These are phyloP conservation scores for Yarrowia sp. DNA, from an alignment of 805 yeast species.

Conservation along the genomic window DNA sequence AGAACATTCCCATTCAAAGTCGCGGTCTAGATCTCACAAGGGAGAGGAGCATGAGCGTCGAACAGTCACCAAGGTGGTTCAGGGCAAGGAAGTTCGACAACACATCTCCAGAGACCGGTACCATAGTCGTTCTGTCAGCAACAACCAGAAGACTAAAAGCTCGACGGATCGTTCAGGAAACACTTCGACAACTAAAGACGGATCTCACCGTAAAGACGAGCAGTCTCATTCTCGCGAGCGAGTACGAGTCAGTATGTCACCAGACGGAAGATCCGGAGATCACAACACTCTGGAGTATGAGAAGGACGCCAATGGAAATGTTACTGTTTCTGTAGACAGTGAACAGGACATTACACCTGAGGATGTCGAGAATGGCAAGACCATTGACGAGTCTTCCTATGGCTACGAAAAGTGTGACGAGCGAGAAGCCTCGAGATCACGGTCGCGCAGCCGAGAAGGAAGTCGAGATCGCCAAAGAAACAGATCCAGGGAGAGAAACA, in stretches of 20 bases:
- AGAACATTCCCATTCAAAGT: constrained; percentile 25
- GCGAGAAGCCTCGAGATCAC: constrained; percentile 19
- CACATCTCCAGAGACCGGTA: constrained; percentile 19
- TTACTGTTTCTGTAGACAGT: background rate
- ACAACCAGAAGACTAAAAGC: constrained; percentile 6
- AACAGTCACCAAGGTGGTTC: background rate
- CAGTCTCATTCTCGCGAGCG: constrained; percentile 18
- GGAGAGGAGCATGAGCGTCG: constrained; percentile 22
- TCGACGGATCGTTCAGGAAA: constrained; percentile 1
- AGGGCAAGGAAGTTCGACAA: constrained; percentile 23
- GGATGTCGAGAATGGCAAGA: constrained; percentile 1
- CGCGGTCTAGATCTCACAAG: constrained; percentile 16
- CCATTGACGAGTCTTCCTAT: background rate
- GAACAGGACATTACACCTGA: constrained; percentile 2
- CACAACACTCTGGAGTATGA: background rate
- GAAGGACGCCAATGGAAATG: background rate
- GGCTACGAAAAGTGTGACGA: constrained; percentile 30
- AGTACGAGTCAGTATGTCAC: constrained; percentile 4
- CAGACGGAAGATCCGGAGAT: background rate
- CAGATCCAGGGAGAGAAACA: background rate
- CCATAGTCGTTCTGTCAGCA: constrained; percentile 17
- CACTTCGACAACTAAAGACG: constrained; percentile 2
- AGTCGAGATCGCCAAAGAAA: constrained; percentile 2
- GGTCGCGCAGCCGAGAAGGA: constrained; percentile 20
- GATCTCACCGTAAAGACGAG: constrained; percentile 9